phyloP scores from a whole-genome alignment of 345 rosid species.

The Salix viminalis region DNA sequence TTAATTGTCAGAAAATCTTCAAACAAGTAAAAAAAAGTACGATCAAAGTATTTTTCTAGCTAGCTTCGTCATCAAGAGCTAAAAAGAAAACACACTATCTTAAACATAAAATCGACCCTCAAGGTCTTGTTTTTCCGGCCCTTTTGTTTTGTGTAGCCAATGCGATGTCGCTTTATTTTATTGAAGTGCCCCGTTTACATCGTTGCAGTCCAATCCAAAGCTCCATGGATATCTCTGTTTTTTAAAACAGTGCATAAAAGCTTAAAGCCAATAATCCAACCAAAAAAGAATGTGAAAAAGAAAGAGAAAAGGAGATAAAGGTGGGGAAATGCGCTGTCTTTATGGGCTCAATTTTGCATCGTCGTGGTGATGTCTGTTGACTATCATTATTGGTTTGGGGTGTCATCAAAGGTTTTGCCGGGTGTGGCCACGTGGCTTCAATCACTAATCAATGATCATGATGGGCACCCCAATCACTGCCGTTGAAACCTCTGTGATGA shows the following conservation, averaged over 20 bases:
- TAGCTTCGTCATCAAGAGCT: no score
- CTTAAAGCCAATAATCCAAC: slow-evolving; percentile 1
- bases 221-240: slow-evolving; percentile 12
- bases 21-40: no score
- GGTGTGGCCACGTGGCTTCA: slow-evolving; percentile 21
- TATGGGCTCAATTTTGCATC: neutral
- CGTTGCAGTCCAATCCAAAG: slow-evolving; percentile 9
- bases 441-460: neutral
- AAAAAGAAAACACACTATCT: no score
- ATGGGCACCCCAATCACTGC: neutral
- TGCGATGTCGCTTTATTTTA: no score
- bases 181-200: slow-evolving; percentile 14
- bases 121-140: neutral
- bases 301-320: neutral
- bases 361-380: neutral
- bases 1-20: no score
- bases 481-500: neutral
- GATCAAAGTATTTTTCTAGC: no score
- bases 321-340: slow-evolving; percentile 14
- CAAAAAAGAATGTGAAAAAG: neutral
- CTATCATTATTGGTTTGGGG: slow-evolving; percentile 2
- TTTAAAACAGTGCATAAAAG: slow-evolving; percentile 14
- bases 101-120: neutral
- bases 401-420: neutral
- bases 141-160: neutral